Evolutionary conservation across 257 asterid species (phyloP), one percentile per base, ranked within the genome.

Genomic region (Ophiorrhiza pumila): DNA sequence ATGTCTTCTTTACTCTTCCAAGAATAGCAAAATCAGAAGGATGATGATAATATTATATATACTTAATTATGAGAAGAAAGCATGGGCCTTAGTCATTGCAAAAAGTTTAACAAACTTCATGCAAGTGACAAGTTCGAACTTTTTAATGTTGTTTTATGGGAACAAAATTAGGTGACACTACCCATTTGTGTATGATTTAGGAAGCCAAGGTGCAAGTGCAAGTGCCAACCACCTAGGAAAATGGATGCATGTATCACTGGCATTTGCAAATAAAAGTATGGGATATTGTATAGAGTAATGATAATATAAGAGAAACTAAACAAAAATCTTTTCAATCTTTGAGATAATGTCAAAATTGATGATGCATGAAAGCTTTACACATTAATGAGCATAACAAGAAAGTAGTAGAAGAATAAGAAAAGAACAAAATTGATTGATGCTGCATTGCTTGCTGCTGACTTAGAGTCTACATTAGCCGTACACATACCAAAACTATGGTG

Each of bases 161-260:
- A 39, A 7, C 52, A n/a, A 64, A 10, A 64, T 39, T 64, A 64
- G 52, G 52, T 41, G 69, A 41, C 69, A 64, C 60, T 22, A n/a
- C 12, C 15, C 60, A 55, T 23, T 34, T 39, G 13, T 64, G 22
- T 63, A 31, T n/a, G n/a, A n/a, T n/a, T n/a, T n/a, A 63, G 52
- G 31, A n/a, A 34, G 27, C 29, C 17, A 9, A n/a, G 45, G 3
- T 9, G 7, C 49, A n/a, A n/a, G n/a, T n/a, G n/a, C n/a, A n/a
- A n/a, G n/a, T n/a, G n/a, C n/a, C n/a, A 63, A 9, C 68, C 49
- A 63, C 49, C 49, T 63, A 5, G 22, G 12, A n/a, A n/a, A 39
- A 64, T 39, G 35, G 15, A 64, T 22, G 52, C 69, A 39, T 8
- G n/a, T 13, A 29, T 22, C 7, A 10, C 20, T 12, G 20, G 58